Conservation (phyloP, 2,329 filamentous ascomycete species). For the Fulvia fulva region DNA sequence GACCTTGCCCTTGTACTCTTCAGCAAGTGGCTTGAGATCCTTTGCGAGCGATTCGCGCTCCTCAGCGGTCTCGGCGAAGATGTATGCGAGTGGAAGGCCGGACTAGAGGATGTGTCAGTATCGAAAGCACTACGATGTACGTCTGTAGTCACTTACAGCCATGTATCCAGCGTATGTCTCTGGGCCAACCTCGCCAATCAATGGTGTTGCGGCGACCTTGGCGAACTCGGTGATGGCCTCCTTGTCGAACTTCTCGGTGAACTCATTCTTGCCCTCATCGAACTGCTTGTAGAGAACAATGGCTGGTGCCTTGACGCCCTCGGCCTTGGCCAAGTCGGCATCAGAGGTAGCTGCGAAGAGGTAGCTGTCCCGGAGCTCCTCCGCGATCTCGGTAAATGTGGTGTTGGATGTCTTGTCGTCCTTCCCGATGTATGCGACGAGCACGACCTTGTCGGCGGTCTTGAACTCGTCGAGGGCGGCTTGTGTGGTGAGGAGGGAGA, state of each 20-base stretch:
- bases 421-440: conserved; percentile 80
- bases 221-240: conserved; percentile 79
- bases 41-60: conserved; percentile 77
- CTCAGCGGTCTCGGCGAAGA: conserved; percentile 89
- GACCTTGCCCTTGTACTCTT: conserved; percentile 88
- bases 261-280: conserved; percentile 89
- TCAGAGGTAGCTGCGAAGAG: conserved; percentile 89
- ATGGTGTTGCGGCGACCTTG: conserved; percentile 77
- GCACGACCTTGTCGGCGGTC: conserved; percentile 92
- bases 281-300: conserved; percentile 97
- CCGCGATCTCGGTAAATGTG: conserved; percentile 72
- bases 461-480: conserved; percentile 93
- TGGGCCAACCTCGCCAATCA: conserved; percentile 93
- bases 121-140: too few species aligned
- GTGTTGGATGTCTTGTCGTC: conserved; percentile 82
- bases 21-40: conserved; percentile 76
- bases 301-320: conserved; percentile 81
- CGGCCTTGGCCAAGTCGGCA: conserved; percentile 76
- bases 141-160: conserved; percentile 56
- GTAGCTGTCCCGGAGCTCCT: conserved; percentile 79
- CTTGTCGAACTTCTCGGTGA: conserved; percentile 73
- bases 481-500: conserved; percentile 69
- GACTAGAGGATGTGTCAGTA: conserved; percentile 46
- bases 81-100: conserved; percentile 90
- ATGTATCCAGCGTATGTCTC: conserved; percentile 97